These are phyloP conservation scores for Malassezia sympodialis DNA, from an alignment of 1,284 basidiomycete genomes.

Conservation along the genomic window DNA sequence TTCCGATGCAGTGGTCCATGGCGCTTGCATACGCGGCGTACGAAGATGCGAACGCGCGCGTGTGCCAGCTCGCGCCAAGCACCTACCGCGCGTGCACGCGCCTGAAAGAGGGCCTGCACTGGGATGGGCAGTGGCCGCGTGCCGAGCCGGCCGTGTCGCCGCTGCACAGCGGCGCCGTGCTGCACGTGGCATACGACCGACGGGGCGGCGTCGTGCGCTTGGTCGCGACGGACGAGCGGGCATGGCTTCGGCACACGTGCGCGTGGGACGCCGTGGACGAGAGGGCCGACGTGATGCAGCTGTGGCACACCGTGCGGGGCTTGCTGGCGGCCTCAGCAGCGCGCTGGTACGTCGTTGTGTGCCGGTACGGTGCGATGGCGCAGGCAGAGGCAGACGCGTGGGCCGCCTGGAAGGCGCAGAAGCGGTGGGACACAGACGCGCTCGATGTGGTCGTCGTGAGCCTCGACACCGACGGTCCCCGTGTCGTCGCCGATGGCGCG, in stretches of 20 bases:
- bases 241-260: not conserved
- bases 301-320: conserved; percentile 1
- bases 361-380: conserved; percentile 3
- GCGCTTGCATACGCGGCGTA: conserved; percentile 1
- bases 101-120: not conserved
- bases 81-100: conserved; percentile 1
- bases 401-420: not conserved
- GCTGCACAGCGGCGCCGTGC: conserved; percentile 8
- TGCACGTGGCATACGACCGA: conserved; percentile 16
- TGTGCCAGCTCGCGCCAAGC: conserved; percentile 1
- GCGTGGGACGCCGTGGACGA: not conserved
- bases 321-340: not conserved
- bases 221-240: conserved; percentile 7
- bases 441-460: not conserved
- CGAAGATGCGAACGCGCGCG: not conserved
- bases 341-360: conserved; percentile 10
- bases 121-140: not conserved
- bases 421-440: not conserved
- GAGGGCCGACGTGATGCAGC: not conserved
- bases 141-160: not conserved
- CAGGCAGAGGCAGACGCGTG: conserved; percentile 1
- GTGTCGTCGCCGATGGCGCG: not conserved
- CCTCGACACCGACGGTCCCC: not conserved
- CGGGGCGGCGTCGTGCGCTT: not conserved
- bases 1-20: not conserved